A percentile compares a stretch with the other conserved stretches of the same genome.
These are phyloP conservation scores for Ballota nigra DNA, from an alignment of 257 asterid species.

Conservation along the genomic window DNA sequence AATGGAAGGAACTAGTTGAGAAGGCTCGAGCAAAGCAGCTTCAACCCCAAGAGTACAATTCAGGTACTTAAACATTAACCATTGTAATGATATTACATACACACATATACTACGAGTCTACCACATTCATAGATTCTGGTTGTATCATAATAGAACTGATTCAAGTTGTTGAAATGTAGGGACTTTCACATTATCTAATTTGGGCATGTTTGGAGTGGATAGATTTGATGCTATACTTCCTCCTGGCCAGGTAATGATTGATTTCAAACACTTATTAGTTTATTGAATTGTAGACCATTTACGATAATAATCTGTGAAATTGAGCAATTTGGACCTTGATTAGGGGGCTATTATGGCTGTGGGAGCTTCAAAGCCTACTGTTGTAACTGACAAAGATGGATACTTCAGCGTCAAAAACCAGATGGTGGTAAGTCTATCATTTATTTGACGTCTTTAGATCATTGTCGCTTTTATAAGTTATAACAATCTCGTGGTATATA, in stretches of 20 bases:
- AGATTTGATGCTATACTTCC: conserved; percentile 95
- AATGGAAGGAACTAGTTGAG: conserved; percentile 84
- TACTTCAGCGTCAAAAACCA: conserved; percentile 65
- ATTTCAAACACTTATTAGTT: neutral
- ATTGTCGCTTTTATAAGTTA: neutral
- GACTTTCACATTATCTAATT: conserved; percentile 79
- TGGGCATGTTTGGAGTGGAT: conserved; percentile 98
- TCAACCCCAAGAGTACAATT: conserved; percentile 77
- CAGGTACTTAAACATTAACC: conserved; percentile 40
- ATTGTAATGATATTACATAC: neutral
- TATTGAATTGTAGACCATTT: neutral
- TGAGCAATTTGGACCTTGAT: conserved; percentile 20
- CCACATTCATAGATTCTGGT: neutral
- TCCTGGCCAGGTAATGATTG: conserved; percentile 73
- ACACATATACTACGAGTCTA: neutral
- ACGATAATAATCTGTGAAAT: neutral
- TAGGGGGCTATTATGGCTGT: conserved; percentile 98
- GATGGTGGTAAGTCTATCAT: conserved; percentile 68
- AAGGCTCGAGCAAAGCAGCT: conserved; percentile 90
- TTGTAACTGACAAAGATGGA: conserved; percentile 66
- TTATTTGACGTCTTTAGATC: neutral
- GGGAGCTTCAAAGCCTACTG: conserved; percentile 85
- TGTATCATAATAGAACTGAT: neutral
- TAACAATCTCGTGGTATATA: neutral
- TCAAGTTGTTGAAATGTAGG: conserved; percentile 37